Evolutionary conservation across 1,284 basidiomycete genomes (phyloP).

Genomic region (Cryptococcus floricola): DNA sequence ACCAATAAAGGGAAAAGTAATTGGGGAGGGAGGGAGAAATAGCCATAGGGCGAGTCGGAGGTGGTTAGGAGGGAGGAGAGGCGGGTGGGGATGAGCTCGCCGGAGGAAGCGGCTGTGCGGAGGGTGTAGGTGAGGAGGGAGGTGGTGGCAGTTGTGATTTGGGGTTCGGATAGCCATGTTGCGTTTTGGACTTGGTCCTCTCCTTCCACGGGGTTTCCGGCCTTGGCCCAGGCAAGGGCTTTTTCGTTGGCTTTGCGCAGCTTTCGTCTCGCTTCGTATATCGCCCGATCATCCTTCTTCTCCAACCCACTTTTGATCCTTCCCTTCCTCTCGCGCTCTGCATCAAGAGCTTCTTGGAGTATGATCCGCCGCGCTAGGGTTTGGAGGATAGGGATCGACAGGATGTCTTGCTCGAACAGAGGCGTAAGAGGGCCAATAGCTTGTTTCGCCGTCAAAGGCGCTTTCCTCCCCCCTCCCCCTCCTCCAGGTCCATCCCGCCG

Average conservation of each 20-base stretch:
- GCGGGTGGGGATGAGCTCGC: conserved; percentile 28
- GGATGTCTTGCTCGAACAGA: conserved; percentile 22
- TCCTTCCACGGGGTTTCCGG: not conserved
- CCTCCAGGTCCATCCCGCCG: not conserved
- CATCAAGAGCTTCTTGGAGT: conserved; percentile 8
- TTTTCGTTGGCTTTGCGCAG: not conserved
- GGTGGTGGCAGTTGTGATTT: conserved; percentile 13
- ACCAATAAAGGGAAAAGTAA: conserved; percentile 31
- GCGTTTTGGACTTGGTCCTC: not conserved
- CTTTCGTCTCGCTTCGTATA: not conserved
- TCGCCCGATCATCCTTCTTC: not conserved
- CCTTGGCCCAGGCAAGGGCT: not conserved
- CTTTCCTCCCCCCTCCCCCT: not conserved
- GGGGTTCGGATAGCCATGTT: not conserved
- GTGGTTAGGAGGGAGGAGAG: not conserved
- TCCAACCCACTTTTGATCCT: not conserved
- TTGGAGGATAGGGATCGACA: conserved; percentile 16
- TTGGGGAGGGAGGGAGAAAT: conserved; percentile 32
- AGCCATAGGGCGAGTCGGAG: conserved; percentile 16
- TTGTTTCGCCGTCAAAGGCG: not conserved
- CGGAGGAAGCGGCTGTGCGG: conserved; percentile 24
- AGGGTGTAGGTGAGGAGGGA: conserved; percentile 28
- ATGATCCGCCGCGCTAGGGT: conserved; percentile 29
- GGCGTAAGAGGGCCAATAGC: conserved; percentile 1
- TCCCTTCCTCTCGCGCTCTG: not conserved